Base-by-base conservation (phyloP, 208 protist genomes). In the Borovskyia barvae region DNA sequence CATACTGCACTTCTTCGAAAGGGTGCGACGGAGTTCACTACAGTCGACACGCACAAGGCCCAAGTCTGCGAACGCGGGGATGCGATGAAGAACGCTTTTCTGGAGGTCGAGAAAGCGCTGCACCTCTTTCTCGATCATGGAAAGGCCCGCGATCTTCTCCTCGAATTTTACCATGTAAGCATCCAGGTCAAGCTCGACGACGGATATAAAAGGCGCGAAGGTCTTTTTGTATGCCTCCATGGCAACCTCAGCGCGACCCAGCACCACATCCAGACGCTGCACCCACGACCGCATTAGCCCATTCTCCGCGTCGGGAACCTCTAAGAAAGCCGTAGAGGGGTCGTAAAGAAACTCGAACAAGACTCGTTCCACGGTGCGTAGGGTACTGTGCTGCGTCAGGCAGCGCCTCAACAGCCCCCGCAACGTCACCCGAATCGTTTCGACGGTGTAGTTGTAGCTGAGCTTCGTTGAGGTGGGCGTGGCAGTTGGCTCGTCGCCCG, bases 301-400 rank as follows among this genome's bases (percentile, higher is more conserved):
- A 56, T 89, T 71, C 7, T 81, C 65, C 5, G 51, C 40, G 45
- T 54, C 46, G 17, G 92, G 55, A 5, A 80, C 68, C 37, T 83
- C 49, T 9, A 97, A 60, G 61, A 90, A 87, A 0, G 86, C 85
- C 1, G 77, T 94, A 7, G 36, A 46, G n/a, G 81, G 80, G 67
- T 92, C 80, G 75, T 95, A 96, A 14, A 97, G 75, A 47, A 98
- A 97, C 55, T 80, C 88, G 63, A 97, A 93, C 43, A 97, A 55
- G 20, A 70, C 66, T 5, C 84, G 84, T 67, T 98, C 95, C 0
- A 98, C 67, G 19, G 93, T 86, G 39, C 89, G 93, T 25, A 97
- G 76, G 48, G 91, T 92, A 28, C 68, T 68, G 60, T 94, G 80
- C 25, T 78, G 36, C 11, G 48, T 63, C 30, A 98, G 62, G 40